Evolutionary conservation across 768 basidiomycete species (phyloP).

Genomic region (Tulasnella sp.): DNA sequence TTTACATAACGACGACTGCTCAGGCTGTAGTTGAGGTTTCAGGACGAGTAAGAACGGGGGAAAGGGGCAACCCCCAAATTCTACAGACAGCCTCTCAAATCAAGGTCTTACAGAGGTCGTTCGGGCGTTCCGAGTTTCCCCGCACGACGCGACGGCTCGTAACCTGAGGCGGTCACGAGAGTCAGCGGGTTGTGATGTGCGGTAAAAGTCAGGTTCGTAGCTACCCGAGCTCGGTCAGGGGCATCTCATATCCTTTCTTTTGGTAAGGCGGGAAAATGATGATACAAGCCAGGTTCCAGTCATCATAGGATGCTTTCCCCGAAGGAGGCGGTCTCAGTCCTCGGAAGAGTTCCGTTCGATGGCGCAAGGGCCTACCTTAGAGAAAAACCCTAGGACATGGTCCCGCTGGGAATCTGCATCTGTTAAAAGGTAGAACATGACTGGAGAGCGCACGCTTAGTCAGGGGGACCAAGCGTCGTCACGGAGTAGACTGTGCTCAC

Average conservation of each 20-base stretch:
- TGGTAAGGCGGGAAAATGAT: constrained; percentile 96
- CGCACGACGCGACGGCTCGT: constrained; percentile 81
- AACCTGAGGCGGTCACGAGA: constrained; percentile 58
- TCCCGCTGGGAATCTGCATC: constrained; percentile 79
- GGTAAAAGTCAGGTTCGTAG: constrained; percentile 48
- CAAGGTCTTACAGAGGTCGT: constrained; percentile 89
- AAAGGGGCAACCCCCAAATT: too few species aligned
- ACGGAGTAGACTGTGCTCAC: constrained; percentile 49
- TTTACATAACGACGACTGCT: too few species aligned
- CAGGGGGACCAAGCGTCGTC: not conserved
- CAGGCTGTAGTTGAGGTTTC: too few species aligned
- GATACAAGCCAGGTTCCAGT: constrained; percentile 97
- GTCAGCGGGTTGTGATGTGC: not conserved
- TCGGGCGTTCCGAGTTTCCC: constrained; percentile 90
- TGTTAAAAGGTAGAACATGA: constrained; percentile 91
- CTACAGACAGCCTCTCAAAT: too few species aligned
- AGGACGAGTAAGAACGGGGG: too few species aligned
- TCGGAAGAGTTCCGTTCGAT: too few species aligned
- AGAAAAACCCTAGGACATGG: constrained; percentile 78
- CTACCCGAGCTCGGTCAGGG: constrained; percentile 99
- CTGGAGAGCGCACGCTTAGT: constrained; percentile 45
- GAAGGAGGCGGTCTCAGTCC: constrained; percentile 39
- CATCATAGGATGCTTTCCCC: constrained; percentile 96
- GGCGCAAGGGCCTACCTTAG: constrained; percentile 52
- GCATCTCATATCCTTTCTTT: constrained; percentile 85